These are phyloP conservation scores for Leishmania major DNA, from an alignment of 208 protist genomes.

Conservation along the genomic window DNA sequence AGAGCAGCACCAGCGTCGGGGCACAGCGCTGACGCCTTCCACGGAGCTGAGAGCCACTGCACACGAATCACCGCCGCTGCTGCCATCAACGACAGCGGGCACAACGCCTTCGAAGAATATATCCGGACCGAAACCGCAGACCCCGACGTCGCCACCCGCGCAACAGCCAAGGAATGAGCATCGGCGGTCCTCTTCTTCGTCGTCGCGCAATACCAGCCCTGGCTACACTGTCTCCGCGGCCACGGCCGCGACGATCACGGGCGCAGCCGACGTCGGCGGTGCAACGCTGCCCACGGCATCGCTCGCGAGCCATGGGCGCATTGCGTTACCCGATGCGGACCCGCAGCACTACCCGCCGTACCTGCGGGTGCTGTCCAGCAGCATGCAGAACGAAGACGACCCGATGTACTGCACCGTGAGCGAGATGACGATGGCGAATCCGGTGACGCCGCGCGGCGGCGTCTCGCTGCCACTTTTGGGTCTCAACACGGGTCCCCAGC, in stretches of 20 bases:
- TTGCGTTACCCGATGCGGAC: slow-evolving; percentile 6
- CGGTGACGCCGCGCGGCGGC: slow-evolving; percentile 12
- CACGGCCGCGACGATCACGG: background rate
- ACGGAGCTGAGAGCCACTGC: background rate
- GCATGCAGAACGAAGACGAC: slow-evolving; percentile 24
- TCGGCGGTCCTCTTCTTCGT: background rate
- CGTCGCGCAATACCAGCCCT: background rate
- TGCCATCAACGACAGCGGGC: background rate
- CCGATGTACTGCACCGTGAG: slow-evolving; percentile 31
- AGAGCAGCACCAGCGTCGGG: background rate
- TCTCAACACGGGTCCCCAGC: background rate
- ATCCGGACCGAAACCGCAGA: background rate
- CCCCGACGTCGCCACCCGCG: background rate
- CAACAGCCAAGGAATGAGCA: background rate
- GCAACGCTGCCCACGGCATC: background rate
- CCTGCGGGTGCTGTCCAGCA: slow-evolving; percentile 11
- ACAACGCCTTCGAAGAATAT: background rate
- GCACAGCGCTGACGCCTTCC: background rate
- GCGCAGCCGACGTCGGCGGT: background rate
- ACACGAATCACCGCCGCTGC: background rate
- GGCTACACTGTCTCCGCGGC: background rate
- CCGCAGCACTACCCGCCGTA: slow-evolving; percentile 18
- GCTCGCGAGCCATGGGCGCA: background rate
- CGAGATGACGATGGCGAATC: slow-evolving; percentile 33
- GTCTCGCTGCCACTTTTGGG: background rate